Evolutionary conservation across 306 rosid genomes (phyloP).

Genomic region (Dicorynia guianensis): DNA sequence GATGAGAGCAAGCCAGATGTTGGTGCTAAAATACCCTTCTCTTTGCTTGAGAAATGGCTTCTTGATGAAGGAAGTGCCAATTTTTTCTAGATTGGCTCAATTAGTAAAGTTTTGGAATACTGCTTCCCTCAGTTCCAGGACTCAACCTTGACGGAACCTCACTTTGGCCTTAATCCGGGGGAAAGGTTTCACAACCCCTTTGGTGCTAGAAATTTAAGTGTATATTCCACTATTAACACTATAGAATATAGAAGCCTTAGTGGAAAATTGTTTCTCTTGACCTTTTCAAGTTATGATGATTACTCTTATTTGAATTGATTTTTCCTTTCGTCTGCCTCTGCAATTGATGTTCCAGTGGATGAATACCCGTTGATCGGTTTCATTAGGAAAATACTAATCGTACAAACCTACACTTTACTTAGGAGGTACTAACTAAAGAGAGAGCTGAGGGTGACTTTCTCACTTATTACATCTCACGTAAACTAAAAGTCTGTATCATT

Average conservation of each 20-base stretch:
- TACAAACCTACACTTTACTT: too few species aligned
- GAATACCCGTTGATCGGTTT: neutral
- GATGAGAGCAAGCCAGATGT: constrained; percentile 48
- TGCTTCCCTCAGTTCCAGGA: neutral
- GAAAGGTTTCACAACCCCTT: constrained; percentile 5
- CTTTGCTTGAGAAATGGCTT: constrained; percentile 67
- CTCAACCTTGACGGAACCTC: constrained; percentile 16
- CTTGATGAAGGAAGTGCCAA: constrained; percentile 43
- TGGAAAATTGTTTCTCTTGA: constrained; percentile 19
- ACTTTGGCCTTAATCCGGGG: neutral
- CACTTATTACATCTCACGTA: too few species aligned
- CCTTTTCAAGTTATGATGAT: constrained; percentile 21
- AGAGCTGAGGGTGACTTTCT: too few species aligned
- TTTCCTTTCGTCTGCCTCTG: neutral
- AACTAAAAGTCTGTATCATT: too few species aligned
- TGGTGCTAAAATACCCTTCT: constrained; percentile 37
- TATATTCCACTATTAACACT: constrained; percentile 39
- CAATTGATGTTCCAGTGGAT: constrained; percentile 10
- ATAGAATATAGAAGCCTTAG: constrained; percentile 4
- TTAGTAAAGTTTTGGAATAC: too few species aligned
- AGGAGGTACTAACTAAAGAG: too few species aligned
- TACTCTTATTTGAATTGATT: constrained; percentile 27
- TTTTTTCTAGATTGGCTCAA: too few species aligned
- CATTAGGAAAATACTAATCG: too few species aligned
- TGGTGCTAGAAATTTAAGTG: constrained; percentile 27